Evolutionary conservation across 805 yeast species (phyloP), one percentile per base, ranked within the genome.

Genomic region (Starmerella stellata): DNA sequence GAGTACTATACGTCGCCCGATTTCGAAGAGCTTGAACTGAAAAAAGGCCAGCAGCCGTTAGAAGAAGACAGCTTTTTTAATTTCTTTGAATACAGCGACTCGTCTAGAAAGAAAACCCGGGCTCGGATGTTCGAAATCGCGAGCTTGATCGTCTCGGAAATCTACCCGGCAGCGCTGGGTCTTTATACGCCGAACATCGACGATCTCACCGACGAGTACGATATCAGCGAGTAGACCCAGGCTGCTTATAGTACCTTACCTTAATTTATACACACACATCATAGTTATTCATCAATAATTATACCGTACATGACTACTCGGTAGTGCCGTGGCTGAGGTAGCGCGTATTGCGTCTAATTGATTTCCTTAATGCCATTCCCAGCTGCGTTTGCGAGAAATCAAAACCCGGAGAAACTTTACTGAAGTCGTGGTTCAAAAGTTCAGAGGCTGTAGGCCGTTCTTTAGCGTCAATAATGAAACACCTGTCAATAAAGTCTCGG

Each of bases 11-110:
- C 21, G 4, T 39, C 48, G 9, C 74, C 87, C 5, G 63, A 65
- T 34, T 60, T 70, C 1, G 78, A 64, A 2, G 62, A 57, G 1
- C 57, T 83, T 15, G 50, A 63, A 38, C 82, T 94, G 94, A 93
- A 93, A 5, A 48, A 57, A 34, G 66, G 76, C 33, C 63, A 64
- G 36, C 58, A 61, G 31, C 30, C 27, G 3, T 60, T 63, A 30
- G 62, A 64, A 21, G 59, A 72, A 33, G 75, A 75, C 52, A 74
- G 87, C 13, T 77, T 87, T 51, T 85, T 87, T 57, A 76, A 82
- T 4, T 85, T 85, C 75, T 85, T 83, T 53, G 62, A 64, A 35
- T 83, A 92, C 85, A 77, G 90, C 1, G 93, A 93, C 0, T 55
- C 59, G 27, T 75, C 74, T 45, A 77, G 81, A 1, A 78, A 81